Base-by-base conservation (phyloP, 306 rosid species). In the Quercus variabilis region DNA sequence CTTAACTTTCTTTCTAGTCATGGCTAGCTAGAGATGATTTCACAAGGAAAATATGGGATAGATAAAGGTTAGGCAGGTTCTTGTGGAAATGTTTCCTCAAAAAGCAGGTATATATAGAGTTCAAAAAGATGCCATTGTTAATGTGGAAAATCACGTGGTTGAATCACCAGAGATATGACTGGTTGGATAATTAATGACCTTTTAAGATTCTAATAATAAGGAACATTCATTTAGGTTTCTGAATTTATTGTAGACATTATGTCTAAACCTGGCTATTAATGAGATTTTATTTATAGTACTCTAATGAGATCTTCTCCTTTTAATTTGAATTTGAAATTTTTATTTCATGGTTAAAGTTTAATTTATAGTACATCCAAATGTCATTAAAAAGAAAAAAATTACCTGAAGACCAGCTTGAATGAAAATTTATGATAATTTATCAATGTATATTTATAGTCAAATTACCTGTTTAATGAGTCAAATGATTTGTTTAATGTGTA, bases 1-100 rank as follows among this genome's bases (percentile, higher is more conserved):
- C 58, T 81, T 72, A 23, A 76, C 72, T 73, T 76, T 71, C 38
- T 72, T 62, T 72, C 81, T 76, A 23, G 81, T 28, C 85, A 76
- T 81, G 75, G 30, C 26, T 23, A 8, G 68, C 6, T 30, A 35
- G 33, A 74, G 59, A 71, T 21, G 59, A 52, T 71, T 49, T 51
- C 41, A 43, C 21, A 14, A 21, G 35, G 59, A 23, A 58, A 51
- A 71, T 52, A 19, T 38, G 28, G 30, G 54, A 4, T n/a, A 26
- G 28, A 19, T 18, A 30, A 9, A 15, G 9, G 51, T 15, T 13
- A 33, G 14, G 25, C 18, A 38, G 46, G 46, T 38, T 38, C 46
- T 58, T 6, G 7, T 18, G 65, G 65, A 58, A 19, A 58, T 69
- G 43, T 20, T 20, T 20, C 55, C 74, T 21, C n/a, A 31, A 46